Base-by-base conservation (phyloP, 306 rosid genomes). In the Trifolium fragiferum region DNA sequence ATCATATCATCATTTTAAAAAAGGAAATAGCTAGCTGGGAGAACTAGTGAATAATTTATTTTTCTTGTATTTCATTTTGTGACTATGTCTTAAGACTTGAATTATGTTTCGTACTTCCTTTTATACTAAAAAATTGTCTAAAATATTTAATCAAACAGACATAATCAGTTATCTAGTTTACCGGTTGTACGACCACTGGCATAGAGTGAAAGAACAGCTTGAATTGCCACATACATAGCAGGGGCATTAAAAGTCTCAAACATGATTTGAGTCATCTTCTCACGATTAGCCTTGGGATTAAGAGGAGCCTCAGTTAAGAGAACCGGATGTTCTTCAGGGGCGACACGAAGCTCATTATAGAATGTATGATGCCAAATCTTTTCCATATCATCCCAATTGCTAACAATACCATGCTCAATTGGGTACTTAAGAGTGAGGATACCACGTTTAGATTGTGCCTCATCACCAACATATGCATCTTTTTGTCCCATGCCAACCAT, bases 101-200 rank as follows among this genome's bases (percentile, higher is more conserved):
- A 25, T 25, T 25, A 25, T 25, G 27, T 25, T 25, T 2, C 27
- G 3, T 25, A 25, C 27, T 27, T 27, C 5, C 5, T 4, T 27
- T 27, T 3, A 5, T 27, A 27, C 4, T 27, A 27, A 27, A 27
- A 23, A 27, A 27, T 27, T 27, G 30, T 27, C 30, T 27, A 27
- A 5, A 3, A 27, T 27, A 27, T 27, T 3, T 27, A 27, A 27
- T 27, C 32, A 23, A 2, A 23, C 25, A 23, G 1, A 23, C 25
- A 23, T 23, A 23, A 23, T 23, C 25, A 23, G 25, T 23, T n/a
- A n/a, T n/a, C n/a, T n/a, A n/a, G n/a, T n/a, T n/a, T 80, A 93
- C 98, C 98, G 37, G 98, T 93, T 65, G 98, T 93, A 76, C 97
- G 98, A 38, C 98, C 98, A 86, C 98, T 93, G 53, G 98, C 97